Evolutionary conservation across 1,284 basidiomycete genomes (phyloP), one percentile per base, ranked within the genome.

Genomic region (Ceratobasidium sp.): DNA sequence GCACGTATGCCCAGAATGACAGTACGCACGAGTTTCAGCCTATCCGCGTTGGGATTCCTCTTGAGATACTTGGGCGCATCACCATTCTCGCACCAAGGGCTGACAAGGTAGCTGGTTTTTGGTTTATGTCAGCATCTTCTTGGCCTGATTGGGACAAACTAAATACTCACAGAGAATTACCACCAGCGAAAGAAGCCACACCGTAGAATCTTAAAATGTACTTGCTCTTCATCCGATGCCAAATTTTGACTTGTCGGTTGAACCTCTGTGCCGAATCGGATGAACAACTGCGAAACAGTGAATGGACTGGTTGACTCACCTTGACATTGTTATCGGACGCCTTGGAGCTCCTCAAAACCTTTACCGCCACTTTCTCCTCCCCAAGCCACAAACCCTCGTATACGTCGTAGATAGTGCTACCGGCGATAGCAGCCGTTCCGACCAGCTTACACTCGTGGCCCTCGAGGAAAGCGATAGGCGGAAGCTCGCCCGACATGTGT

Each of bases 61-160:
- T 72, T 72, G 28, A 72, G 71, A 36, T 74, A 74, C 43, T 71
- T 72, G 16, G 72, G 59, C 16, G 64, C 73, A 48, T 74, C 73
- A 9, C 73, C 60, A 50, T 74, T 69, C 48, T 74, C 67, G 23
- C 39, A 53, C 46, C 46, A 74, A 26, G 30, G 59, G n/a, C 34
- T 46, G 12, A 69, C 46, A 6, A 43, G 43, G 50, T 62, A 60
- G 61, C 73, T 55, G 26, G 4, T 45, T 8, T 57, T 18, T 45
- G 71, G 52, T 52, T n/a, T n/a, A n/a, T n/a, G n/a, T n/a, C n/a
- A n/a, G n/a, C n/a, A n/a, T n/a, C n/a, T n/a, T n/a, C n/a, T n/a
- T n/a, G n/a, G n/a, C n/a, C n/a, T n/a, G n/a, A n/a, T n/a, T n/a
- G n/a, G n/a, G n/a, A n/a, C n/a, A n/a, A n/a, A 45, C 8, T 18